These are phyloP conservation scores for Apiospora pterosperma DNA, from an alignment of 2,329 filamentous ascomycete species.

Conservation along the genomic window DNA sequence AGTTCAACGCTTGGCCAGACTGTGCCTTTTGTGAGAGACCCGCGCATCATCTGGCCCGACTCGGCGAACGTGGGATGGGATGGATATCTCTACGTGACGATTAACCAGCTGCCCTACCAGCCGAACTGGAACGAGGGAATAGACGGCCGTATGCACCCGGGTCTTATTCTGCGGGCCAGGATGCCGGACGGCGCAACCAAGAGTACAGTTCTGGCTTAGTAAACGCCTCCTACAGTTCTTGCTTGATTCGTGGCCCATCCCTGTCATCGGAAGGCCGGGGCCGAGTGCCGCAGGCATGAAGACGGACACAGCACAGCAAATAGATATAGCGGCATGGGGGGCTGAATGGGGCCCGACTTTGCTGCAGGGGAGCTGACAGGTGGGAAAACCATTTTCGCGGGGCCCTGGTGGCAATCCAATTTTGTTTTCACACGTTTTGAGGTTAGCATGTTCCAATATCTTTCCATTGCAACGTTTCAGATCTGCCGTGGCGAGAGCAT, in stretches of 20 bases:
- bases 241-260: neutral
- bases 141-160: conserved; percentile 38
- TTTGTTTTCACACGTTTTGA: neutral
- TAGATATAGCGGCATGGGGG: too few relatives aligned
- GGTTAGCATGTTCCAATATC: neutral
- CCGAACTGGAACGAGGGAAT: conserved; percentile 43
- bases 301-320: too few relatives aligned
- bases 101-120: conserved; percentile 46
- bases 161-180: conserved; percentile 40
- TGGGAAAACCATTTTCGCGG: neutral
- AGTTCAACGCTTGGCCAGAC: conserved; percentile 31
- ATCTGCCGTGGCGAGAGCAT: neutral
- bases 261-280: neutral
- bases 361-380: neutral
- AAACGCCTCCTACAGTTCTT: conserved; percentile 16
- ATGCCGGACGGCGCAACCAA: conserved; percentile 37
- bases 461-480: neutral
- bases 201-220: conserved; percentile 20
- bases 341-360: too few relatives aligned
- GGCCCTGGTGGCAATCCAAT: neutral
- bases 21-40: conserved; percentile 35
- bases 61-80: conserved; percentile 37
- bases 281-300: neutral
- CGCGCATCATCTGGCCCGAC: conserved; percentile 41
- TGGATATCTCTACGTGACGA: conserved; percentile 44